phyloP scores from a whole-genome alignment of 2,329 filamentous ascomycete genomes.

The Fusarium sp. region DNA sequence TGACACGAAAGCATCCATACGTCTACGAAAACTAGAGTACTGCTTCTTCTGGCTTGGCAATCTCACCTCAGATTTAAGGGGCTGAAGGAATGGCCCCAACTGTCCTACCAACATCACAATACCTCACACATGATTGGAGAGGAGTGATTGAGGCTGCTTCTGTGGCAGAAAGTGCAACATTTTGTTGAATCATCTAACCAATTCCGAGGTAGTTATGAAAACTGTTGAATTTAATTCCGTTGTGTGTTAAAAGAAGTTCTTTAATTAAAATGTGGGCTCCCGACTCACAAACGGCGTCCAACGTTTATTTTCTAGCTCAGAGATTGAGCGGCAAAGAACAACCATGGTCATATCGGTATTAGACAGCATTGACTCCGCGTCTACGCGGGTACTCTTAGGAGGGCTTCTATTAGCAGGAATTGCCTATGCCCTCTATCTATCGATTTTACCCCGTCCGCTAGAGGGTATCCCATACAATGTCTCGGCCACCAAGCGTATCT shows the following conservation, averaged over 20 bases:
- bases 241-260: too few species aligned
- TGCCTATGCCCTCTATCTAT: conserved; percentile 21
- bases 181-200: conserved; percentile 20
- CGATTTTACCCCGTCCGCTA: conserved; percentile 26
- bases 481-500: conserved; percentile 27
- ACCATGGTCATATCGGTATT: neutral
- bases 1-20: too few species aligned
- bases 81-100: conserved; percentile 8
- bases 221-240: conserved; percentile 13
- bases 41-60: conserved; percentile 1
- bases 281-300: too few species aligned
- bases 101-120: conserved; percentile 17
- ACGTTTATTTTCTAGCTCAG: too few species aligned
- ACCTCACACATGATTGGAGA: conserved; percentile 10
- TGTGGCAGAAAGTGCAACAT: neutral
- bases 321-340: neutral
- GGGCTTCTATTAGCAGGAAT: conserved; percentile 16
- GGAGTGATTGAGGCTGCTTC: conserved; percentile 4
- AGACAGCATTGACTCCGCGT: neutral
- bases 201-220: neutral
- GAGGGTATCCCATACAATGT: conserved; percentile 30
- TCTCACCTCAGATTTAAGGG: conserved; percentile 30
- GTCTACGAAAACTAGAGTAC: neutral
- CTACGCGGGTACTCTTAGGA: neutral
- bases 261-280: too few species aligned